phyloP scores from a whole-genome alignment of 2,329 filamentous ascomycete species.

The Penicillium sp. region DNA sequence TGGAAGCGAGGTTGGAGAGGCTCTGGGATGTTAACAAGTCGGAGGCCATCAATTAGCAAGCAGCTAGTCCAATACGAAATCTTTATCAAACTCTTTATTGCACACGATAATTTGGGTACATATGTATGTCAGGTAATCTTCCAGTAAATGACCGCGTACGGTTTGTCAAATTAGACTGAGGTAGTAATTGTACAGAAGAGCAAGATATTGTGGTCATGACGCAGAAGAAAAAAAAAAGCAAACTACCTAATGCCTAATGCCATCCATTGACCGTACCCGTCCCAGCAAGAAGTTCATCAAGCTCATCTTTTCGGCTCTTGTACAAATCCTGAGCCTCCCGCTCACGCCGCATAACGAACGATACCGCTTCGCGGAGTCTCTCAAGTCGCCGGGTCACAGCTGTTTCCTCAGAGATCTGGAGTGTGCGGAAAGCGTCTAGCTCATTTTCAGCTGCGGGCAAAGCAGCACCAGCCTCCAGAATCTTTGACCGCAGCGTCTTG shows the following conservation, averaged over 20 bases:
- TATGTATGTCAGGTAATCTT: not conserved
- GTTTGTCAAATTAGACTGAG: slow-evolving; percentile 9
- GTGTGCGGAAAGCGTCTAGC: slow-evolving; percentile 69
- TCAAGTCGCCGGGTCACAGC: slow-evolving; percentile 72
- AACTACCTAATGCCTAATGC: slow-evolving; percentile 37
- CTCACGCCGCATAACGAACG: slow-evolving; percentile 75
- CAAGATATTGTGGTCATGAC: slow-evolving; percentile 7
- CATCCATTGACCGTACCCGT: slow-evolving; percentile 40
- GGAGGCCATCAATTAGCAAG: not conserved
- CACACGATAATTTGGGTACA: not conserved
- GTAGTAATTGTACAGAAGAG: slow-evolving; percentile 11
- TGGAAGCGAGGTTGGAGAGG: not conserved
- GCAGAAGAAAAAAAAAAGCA: slow-evolving; percentile 9
- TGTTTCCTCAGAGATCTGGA: slow-evolving; percentile 77
- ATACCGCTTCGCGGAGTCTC: slow-evolving; percentile 76
- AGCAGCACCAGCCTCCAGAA: slow-evolving; percentile 70
- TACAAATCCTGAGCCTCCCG: slow-evolving; percentile 89
- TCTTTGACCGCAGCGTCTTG: slow-evolving; percentile 76
- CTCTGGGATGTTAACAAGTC: not conserved
- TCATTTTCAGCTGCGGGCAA: slow-evolving; percentile 72
- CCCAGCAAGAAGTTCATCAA: slow-evolving; percentile 58
- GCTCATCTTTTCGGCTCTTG: slow-evolving; percentile 71
- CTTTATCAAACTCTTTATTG: not conserved
- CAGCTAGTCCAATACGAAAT: not conserved
- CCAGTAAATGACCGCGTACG: not conserved